These are phyloP conservation scores for Fusarium sp. DNA, from an alignment of 2,329 filamentous ascomycete species.

Conservation along the genomic window DNA sequence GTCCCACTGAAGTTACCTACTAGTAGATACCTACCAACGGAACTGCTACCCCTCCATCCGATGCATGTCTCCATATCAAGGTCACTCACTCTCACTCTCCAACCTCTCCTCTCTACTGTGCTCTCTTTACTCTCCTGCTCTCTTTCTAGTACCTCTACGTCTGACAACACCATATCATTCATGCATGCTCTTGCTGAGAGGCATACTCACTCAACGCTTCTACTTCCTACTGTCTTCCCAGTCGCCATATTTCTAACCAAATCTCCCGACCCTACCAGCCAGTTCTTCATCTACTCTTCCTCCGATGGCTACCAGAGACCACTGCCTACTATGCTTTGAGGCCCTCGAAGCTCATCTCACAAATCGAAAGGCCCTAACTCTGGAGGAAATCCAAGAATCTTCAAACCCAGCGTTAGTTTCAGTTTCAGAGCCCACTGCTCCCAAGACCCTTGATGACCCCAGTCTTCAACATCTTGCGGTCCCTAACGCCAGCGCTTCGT, in stretches of 20 bases:
- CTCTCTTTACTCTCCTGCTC: slow-evolving; percentile 10
- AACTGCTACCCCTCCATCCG: slow-evolving; percentile 35
- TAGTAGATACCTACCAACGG: neutral
- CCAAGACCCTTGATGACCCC: slow-evolving; percentile 55
- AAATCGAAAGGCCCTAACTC: slow-evolving; percentile 73
- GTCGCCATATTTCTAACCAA: slow-evolving; percentile 25
- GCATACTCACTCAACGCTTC: slow-evolving; percentile 17
- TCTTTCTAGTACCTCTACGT: slow-evolving; percentile 14
- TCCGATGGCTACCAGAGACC: slow-evolving; percentile 83
- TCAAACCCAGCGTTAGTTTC: slow-evolving; percentile 60
- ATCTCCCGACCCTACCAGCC: slow-evolving; percentile 15
- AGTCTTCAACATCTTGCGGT: slow-evolving; percentile 59
- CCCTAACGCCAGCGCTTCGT: slow-evolving; percentile 50
- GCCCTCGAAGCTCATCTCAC: slow-evolving; percentile 81
- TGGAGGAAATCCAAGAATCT: slow-evolving; percentile 77
- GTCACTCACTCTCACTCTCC: neutral
- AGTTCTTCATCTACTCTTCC: slow-evolving; percentile 11
- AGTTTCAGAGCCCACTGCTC: slow-evolving; percentile 28
- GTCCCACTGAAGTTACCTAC: slow-evolving; percentile 14
- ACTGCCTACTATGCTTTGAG: slow-evolving; percentile 97
- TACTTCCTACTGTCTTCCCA: slow-evolving; percentile 24
- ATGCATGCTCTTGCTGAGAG: slow-evolving; percentile 37
- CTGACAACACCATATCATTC: slow-evolving; percentile 5
- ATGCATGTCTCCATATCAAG: slow-evolving; percentile 12
- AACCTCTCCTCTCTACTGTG: slow-evolving; percentile 6